A percentile compares a stretch with the other conserved stretches of the same genome.
Evolutionary conservation across 2,329 filamentous ascomycete species (phyloP).

Genomic region (Rutstroemia sp.): DNA sequence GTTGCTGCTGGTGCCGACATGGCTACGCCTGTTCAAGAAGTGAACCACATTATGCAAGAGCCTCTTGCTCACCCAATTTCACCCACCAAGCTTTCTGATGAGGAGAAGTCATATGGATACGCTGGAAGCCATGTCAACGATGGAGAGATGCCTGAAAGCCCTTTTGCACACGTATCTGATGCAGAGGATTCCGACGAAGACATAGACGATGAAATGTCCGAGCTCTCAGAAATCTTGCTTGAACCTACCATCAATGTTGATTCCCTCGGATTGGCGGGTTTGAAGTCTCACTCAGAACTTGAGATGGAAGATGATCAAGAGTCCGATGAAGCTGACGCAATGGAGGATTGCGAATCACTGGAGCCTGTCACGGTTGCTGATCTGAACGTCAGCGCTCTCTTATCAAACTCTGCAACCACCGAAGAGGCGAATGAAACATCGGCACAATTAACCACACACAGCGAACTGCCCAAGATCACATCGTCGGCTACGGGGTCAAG

Average conservation of each 20-base stretch:
- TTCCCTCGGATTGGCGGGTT: not conserved
- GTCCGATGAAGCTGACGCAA: not conserved
- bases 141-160: not conserved
- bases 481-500: not conserved
- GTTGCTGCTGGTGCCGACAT: not conserved
- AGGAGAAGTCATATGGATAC: not conserved
- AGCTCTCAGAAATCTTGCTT: not conserved
- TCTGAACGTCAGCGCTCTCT: not conserved
- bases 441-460: constrained; percentile 11
- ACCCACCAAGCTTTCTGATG: not conserved
- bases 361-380: constrained; percentile 11
- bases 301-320: not conserved
- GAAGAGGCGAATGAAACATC: constrained; percentile 5
- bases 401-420: not conserved
- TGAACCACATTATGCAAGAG: not conserved
- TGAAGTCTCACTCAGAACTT: not conserved
- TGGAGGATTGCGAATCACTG: constrained; percentile 11
- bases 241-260: constrained; percentile 1
- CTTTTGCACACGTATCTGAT: not conserved
- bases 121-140: not conserved
- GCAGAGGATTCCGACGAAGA: not conserved
- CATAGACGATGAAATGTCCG: not conserved
- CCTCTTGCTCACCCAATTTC: not conserved
- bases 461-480: constrained; percentile 11
- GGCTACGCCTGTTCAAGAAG: not conserved